These are phyloP conservation scores for Ophiostoma tasmaniense DNA, from an alignment of 2,329 filamentous ascomycete species.

Conservation along the genomic window DNA sequence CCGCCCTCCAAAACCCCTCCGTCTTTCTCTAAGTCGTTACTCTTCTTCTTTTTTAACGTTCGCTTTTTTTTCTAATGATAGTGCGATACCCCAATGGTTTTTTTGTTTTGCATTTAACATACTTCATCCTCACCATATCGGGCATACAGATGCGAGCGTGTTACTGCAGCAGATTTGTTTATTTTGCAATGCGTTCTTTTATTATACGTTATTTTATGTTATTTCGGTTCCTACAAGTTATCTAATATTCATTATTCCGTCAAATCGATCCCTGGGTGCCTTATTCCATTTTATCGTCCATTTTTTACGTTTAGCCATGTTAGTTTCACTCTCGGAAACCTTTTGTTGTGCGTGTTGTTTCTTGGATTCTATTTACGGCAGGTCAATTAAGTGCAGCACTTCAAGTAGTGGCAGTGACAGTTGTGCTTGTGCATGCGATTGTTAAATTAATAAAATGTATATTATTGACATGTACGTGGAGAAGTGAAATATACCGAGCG, in stretches of 20 bases:
- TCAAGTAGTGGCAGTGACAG: neutral
- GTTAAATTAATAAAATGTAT: neutral
- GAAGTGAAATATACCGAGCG: neutral
- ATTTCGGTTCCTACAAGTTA: too few species aligned
- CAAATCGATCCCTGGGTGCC: too few species aligned
- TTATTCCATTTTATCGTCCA: too few species aligned
- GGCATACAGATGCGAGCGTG: neutral
- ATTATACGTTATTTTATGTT: slow-evolving; percentile 8
- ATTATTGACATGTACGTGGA: neutral
- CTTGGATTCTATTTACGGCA: too few species aligned
- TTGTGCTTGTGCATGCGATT: neutral
- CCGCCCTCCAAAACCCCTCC: neutral
- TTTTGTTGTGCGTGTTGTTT: too few species aligned
- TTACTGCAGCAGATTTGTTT: neutral
- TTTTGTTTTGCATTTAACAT: neutral
- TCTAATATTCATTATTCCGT: too few species aligned
- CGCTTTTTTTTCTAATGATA: slow-evolving; percentile 8
- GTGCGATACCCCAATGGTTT: slow-evolving; percentile 2
- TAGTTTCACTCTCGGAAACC: too few species aligned
- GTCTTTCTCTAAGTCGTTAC: too few species aligned
- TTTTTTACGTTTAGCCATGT: too few species aligned
- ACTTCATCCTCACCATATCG: slow-evolving; percentile 1
- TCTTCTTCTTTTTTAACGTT: slow-evolving; percentile 13
- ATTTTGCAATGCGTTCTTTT: neutral
- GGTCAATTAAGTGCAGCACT: too few species aligned